A percentile compares a stretch with the other conserved stretches of the same genome.
These are phyloP conservation scores for Metschnikowia borealis DNA, from an alignment of 805 yeast genomes.

Conservation along the genomic window DNA sequence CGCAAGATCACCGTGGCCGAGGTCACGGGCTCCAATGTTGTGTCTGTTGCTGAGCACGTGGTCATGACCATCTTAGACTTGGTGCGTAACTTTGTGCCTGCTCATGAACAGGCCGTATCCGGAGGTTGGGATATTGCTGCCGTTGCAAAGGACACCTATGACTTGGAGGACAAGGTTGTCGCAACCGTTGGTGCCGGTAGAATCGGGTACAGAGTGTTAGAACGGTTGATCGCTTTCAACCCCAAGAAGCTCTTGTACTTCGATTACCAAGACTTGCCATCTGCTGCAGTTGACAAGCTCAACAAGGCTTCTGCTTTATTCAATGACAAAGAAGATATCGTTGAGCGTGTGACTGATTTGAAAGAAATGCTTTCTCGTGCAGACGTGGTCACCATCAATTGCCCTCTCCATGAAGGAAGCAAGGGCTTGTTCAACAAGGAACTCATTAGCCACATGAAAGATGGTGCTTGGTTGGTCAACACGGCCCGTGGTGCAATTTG, in stretches of 20 bases:
- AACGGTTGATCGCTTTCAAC: constrained; percentile 67
- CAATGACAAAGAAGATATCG: constrained; percentile 48
- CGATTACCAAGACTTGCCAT: constrained; percentile 68
- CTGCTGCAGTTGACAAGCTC: constrained; percentile 41
- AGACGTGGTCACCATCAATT: constrained; percentile 72
- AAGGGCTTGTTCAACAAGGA: constrained; percentile 65
- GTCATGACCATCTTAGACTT: constrained; percentile 67
- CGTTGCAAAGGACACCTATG: constrained; percentile 68
- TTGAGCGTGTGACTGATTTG: constrained; percentile 54
- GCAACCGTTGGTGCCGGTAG: constrained; percentile 84
- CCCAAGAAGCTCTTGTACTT: constrained; percentile 70
- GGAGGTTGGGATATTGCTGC: constrained; percentile 74
- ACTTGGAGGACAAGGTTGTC: constrained; percentile 69
- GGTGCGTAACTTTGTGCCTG: constrained; percentile 75
- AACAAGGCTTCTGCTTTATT: constrained; percentile 33
- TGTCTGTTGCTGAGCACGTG: constrained; percentile 79
- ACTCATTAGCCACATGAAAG: constrained; percentile 62
- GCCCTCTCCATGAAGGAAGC: constrained; percentile 71
- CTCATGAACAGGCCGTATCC: constrained; percentile 60
- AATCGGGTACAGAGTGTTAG: constrained; percentile 72
- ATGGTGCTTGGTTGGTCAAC: constrained; percentile 70
- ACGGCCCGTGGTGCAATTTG: constrained; percentile 83
- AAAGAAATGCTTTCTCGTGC: constrained; percentile 65
- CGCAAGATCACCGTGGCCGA: constrained; percentile 65
- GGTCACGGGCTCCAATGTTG: constrained; percentile 80